A percentile compares a stretch with the other conserved stretches of the same genome.
Evolutionary conservation across 208 protist species (phyloP).

Genomic region (Giardia duodenalis): DNA sequence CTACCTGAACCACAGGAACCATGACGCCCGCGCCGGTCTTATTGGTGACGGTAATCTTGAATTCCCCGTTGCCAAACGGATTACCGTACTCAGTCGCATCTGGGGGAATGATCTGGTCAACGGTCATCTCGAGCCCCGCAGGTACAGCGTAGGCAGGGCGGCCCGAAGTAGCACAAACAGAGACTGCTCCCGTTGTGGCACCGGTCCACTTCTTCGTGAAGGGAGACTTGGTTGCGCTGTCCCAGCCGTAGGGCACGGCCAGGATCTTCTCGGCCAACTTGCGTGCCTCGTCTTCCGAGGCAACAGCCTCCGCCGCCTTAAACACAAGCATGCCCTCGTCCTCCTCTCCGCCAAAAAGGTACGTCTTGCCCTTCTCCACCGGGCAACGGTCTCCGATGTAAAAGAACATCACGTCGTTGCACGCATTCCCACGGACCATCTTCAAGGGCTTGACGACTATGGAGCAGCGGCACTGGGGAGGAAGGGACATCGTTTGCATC

Average conservation of each 20-base stretch:
- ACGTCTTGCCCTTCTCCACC: not conserved
- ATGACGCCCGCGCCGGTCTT: not conserved
- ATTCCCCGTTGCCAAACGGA: conserved; percentile 12
- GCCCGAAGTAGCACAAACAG: not conserved
- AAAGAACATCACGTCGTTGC: not conserved
- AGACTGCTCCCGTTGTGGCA: not conserved
- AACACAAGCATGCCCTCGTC: not conserved
- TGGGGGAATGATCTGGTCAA: conserved; percentile 9
- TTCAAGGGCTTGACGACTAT: not conserved
- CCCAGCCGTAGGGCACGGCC: not conserved
- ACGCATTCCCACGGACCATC: not conserved
- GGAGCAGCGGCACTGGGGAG: conserved; percentile 10
- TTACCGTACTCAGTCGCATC: not conserved
- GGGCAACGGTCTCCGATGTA: not conserved
- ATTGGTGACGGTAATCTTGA: conserved; percentile 16
- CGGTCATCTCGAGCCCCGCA: not conserved
- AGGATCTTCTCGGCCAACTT: not conserved
- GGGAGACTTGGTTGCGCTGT: not conserved
- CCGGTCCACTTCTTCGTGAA: not conserved
- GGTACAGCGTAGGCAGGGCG: not conserved
- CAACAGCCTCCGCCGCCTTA: not conserved
- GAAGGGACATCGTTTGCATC: conserved; percentile 2
- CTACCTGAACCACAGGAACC: not conserved
- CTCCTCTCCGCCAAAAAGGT: not conserved
- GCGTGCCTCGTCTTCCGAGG: not conserved